Percentiles rank a stretch among this genome's conserved stretches.
These are phyloP conservation scores for Tetrapisispora taiwanensis DNA, from an alignment of 805 yeast species.

Conservation along the genomic window DNA sequence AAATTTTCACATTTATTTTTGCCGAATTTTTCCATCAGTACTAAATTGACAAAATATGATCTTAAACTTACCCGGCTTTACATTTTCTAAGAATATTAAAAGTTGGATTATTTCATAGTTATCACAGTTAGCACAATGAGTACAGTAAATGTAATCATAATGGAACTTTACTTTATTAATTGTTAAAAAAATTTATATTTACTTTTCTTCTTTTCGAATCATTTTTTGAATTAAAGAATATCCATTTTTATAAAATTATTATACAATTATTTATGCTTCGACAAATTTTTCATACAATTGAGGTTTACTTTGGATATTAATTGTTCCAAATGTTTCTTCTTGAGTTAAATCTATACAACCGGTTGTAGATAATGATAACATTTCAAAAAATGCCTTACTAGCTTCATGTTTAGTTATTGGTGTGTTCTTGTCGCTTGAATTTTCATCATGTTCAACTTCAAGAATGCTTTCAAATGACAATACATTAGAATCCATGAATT, in stretches of 20 bases:
- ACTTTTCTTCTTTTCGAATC: too few species aligned
- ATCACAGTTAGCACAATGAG: too few species aligned
- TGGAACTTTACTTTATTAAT: too few species aligned
- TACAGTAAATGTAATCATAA: too few species aligned
- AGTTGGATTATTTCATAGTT: too few species aligned
- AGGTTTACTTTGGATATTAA: slow-evolving; percentile 41
- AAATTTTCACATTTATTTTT: neutral
- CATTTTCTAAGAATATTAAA: too few species aligned
- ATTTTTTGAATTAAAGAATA: too few species aligned
- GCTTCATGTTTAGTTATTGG: slow-evolving; percentile 18
- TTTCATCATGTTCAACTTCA: slow-evolving; percentile 2
- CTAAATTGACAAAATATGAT: too few species aligned
- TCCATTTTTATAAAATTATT: too few species aligned
- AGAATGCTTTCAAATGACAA: slow-evolving; percentile 10
- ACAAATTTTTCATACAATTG: slow-evolving; percentile 27
- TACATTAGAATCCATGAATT: slow-evolving; percentile 9
- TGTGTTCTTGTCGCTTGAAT: neutral
- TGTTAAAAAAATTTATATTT: too few species aligned
- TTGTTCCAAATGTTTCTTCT: slow-evolving; percentile 47
- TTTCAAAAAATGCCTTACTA: slow-evolving; percentile 55
- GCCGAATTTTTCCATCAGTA: neutral
- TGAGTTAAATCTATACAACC: slow-evolving; percentile 61
- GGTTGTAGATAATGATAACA: slow-evolving; percentile 69
- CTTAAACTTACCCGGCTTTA: too few species aligned
- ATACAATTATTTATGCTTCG: neutral